These are phyloP conservation scores for Kwoniella mangroviensis DNA, from an alignment of 768 basidiomycete genomes.

Conservation along the genomic window DNA sequence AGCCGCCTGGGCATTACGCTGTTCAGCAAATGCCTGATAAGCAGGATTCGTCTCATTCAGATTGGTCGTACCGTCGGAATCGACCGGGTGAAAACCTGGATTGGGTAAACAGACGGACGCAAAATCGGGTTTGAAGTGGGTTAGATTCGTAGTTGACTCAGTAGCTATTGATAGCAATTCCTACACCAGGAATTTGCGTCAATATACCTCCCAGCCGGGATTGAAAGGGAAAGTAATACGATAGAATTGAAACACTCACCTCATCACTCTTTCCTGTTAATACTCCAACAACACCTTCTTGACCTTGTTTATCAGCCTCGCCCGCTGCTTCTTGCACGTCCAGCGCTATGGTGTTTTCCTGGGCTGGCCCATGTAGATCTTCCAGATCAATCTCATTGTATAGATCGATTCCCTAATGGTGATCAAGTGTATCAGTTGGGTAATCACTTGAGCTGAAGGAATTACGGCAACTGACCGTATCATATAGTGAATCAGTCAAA, in stretches of 20 bases:
- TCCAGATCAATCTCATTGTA: slow-evolving; percentile 77
- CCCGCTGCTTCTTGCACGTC: slow-evolving; percentile 81
- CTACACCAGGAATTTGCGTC: slow-evolving; percentile 4
- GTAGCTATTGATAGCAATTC: slow-evolving; percentile 28
- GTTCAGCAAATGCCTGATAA: slow-evolving; percentile 30
- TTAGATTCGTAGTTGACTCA: slow-evolving; percentile 10
- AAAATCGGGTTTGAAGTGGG: slow-evolving; percentile 30
- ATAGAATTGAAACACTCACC: slow-evolving; percentile 30
- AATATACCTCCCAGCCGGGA: too few relatives aligned
- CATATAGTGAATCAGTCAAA: slow-evolving; percentile 13
- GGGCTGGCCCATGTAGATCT: slow-evolving; percentile 75
- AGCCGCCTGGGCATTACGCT: slow-evolving; percentile 35
- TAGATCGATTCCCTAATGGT: slow-evolving; percentile 38
- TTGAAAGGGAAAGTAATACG: too few relatives aligned
- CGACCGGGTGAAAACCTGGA: slow-evolving; percentile 19
- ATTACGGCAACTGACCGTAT: neutral
- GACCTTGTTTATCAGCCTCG: slow-evolving; percentile 59
- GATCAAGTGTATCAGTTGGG: neutral
- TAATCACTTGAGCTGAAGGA: too few relatives aligned
- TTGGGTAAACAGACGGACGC: slow-evolving; percentile 30
- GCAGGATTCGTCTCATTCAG: slow-evolving; percentile 8
- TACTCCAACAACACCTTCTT: slow-evolving; percentile 38
- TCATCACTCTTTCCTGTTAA: slow-evolving; percentile 41
- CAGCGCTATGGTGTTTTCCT: slow-evolving; percentile 71
- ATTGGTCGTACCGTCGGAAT: slow-evolving; percentile 23